Conservation (phyloP, 1,284 basidiomycete species). For the Ceratobasidium sp. region DNA sequence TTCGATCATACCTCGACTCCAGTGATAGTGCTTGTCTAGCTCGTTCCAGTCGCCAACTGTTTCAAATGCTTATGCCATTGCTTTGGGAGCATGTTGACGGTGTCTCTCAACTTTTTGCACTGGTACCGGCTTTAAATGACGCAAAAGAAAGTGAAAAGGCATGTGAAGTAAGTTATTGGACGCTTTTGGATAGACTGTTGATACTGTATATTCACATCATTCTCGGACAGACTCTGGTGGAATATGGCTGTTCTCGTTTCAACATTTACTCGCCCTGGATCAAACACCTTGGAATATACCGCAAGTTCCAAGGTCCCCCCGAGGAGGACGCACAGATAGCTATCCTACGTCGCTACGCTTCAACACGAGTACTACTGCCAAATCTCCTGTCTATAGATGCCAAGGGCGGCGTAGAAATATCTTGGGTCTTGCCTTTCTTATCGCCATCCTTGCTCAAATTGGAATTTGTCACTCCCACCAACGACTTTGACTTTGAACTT, state of each 20-base stretch:
- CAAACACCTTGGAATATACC: not conserved
- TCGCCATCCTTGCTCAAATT: conserved; percentile 1
- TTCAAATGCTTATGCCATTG: not conserved
- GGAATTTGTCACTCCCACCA: not conserved
- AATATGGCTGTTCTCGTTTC: not conserved
- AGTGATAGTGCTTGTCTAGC: conserved; percentile 3
- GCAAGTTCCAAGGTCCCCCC: not conserved
- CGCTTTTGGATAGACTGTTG: no score
- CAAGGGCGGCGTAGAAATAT: not conserved
- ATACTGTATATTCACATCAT: no score
- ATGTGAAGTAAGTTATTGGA: not conserved
- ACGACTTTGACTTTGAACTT: no score
- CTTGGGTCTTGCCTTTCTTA: not conserved
- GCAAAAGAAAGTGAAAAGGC: not conserved
- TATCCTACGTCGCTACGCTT: not conserved
- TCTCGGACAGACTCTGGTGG: not conserved
- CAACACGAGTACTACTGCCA: not conserved
- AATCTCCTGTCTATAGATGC: not conserved
- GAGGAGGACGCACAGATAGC: not conserved
- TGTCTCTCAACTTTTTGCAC: not conserved
- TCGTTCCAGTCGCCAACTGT: not conserved
- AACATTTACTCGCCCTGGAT: conserved; percentile 15
- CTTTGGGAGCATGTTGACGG: conserved; percentile 9
- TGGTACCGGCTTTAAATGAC: not conserved
- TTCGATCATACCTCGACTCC: not conserved